Evolutionary conservation across 2,329 filamentous ascomycete species (phyloP).

Genomic region (Apiospora pterosperma): DNA sequence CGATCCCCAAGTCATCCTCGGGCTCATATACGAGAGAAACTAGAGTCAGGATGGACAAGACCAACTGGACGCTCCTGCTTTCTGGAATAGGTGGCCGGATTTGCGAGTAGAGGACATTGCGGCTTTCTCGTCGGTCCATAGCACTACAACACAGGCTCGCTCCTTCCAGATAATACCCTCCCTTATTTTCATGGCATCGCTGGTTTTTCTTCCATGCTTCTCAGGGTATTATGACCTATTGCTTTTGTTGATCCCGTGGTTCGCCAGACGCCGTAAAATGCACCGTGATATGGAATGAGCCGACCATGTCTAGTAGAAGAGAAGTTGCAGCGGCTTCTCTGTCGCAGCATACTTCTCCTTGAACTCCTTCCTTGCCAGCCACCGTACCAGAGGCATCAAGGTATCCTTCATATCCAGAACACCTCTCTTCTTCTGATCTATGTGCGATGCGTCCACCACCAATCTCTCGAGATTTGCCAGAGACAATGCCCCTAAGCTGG

Average conservation of each 20-base stretch:
- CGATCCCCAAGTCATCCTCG: no score
- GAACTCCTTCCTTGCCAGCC: conserved; percentile 69
- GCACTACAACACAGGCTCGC: background rate
- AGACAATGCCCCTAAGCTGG: conserved; percentile 61
- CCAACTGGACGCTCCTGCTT: background rate
- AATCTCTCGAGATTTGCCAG: conserved; percentile 71
- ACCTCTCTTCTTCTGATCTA: conserved; percentile 91
- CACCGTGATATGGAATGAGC: background rate
- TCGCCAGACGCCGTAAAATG: conserved; percentile 3
- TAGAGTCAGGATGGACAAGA: background rate
- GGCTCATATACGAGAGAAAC: no score
- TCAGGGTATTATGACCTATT: conserved; percentile 2
- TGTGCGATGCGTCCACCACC: conserved; percentile 85
- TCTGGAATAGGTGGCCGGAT: background rate
- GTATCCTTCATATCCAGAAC: conserved; percentile 96
- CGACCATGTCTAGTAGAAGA: conserved; percentile 56
- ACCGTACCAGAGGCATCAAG: conserved; percentile 72
- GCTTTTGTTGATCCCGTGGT: background rate
- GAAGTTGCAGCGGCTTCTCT: conserved; percentile 54
- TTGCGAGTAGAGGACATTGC: background rate
- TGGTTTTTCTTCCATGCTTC: background rate
- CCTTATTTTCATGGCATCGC: background rate
- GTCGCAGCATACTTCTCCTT: conserved; percentile 64
- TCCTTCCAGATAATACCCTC: background rate
- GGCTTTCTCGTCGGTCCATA: background rate